Evolutionary conservation across 2,329 filamentous ascomycete species (phyloP).

Genomic region (Aspergillus japonicus): DNA sequence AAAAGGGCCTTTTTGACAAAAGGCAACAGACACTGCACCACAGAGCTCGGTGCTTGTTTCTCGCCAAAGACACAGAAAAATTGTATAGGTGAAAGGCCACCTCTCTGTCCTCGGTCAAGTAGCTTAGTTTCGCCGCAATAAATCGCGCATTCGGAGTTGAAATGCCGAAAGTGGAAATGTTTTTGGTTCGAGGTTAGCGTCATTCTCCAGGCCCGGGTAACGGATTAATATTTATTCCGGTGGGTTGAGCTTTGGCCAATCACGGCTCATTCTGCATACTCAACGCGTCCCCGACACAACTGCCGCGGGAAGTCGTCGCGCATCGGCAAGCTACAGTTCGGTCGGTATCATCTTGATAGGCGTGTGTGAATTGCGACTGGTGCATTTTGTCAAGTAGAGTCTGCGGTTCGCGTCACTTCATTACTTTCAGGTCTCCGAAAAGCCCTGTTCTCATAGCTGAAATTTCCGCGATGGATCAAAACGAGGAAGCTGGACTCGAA

Average conservation of each 20-base stretch:
- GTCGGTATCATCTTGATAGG: background rate
- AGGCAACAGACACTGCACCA: too few species aligned
- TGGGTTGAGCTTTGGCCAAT: constrained; percentile 7
- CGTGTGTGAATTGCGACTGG: background rate
- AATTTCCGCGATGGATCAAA: constrained; percentile 23
- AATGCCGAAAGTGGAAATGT: constrained; percentile 17
- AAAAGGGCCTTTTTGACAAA: background rate
- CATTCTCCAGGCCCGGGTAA: background rate
- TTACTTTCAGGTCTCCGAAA: too few species aligned
- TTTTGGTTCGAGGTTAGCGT: constrained; percentile 16
- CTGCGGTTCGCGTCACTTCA: too few species aligned
- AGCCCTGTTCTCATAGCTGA: too few species aligned
- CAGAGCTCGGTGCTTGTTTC: background rate
- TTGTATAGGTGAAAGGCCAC: background rate
- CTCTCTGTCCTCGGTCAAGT: background rate
- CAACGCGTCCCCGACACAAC: constrained; percentile 6
- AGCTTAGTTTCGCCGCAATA: background rate
- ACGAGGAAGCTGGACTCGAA: constrained; percentile 33
- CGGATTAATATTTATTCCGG: constrained; percentile 12
- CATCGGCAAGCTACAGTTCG: background rate
- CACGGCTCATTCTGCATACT: background rate
- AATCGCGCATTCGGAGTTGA: background rate
- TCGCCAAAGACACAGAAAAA: background rate
- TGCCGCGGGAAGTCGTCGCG: background rate
- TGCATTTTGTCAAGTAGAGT: background rate